Evolutionary conservation across 352 stramenopile species (phyloP), one percentile per base, ranked within the genome.

Genomic region (Bremia lactucae): DNA sequence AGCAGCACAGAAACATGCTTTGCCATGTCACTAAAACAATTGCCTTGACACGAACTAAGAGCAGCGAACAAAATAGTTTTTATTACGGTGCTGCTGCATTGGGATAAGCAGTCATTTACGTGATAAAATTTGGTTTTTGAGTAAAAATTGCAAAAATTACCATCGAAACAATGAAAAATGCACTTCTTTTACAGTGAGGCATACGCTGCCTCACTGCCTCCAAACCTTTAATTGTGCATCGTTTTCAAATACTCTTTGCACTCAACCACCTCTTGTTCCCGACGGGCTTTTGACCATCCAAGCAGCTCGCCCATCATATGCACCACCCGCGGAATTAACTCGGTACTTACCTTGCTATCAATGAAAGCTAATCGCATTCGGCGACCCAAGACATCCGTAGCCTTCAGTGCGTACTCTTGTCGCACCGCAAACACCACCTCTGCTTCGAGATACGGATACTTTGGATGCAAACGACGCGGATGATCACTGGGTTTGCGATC

Each of bases 381-480:
- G 21, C 92, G 71, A 16, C 89, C 92, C 28, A 97, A 49, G 24
- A 97, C 81, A 45, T 97, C 92, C 16, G 93, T 92, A 22, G 85
- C 82, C 57, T 92, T 94, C 41, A 85, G 42, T n/a, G 92, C 90
- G 65, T 97, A 97, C 61, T 97, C 92, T 58, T 97, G 88, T 41
- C 80, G 70, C 23, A 95, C 83, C 21, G 85, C 83, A 45, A 95
- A 96, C 21, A 95, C 82, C 1, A 98, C 88, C 60, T 98, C 94
- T 37, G 87, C 91, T 48, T 97, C 83, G 26, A 98, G 52, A 72
- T 95, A 97, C 34, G 94, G 93, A 65, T 97, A 96, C 69, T 95
- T 94, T n/a, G 70, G 61, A 59, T 95, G 76, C 42, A 98, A 65
- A 8, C 87, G 83, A 22, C 85, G 81, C 20, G 83, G 81, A 51